Conservation (phyloP, 2,329 filamentous ascomycete genomes). For the Onygenales sp. region DNA sequence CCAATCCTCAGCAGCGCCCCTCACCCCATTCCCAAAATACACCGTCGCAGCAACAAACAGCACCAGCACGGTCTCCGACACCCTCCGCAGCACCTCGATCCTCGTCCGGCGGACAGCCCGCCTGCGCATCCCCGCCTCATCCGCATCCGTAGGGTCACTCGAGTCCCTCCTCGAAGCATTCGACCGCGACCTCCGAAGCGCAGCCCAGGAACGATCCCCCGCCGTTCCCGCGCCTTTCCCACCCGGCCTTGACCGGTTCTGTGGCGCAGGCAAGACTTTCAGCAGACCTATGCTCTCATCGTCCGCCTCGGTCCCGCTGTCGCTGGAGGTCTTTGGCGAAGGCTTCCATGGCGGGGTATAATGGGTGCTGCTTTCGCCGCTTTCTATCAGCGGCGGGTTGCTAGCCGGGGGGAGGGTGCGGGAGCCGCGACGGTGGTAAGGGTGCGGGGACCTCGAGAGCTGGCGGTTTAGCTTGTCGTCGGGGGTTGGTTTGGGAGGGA, state of each 20-base stretch:
- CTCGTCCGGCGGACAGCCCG: slow-evolving; percentile 23
- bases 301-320: slow-evolving; percentile 90
- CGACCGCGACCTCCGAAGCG: slow-evolving; percentile 11
- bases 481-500: not conserved
- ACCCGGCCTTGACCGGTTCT: slow-evolving; percentile 60
- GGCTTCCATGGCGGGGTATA: slow-evolving; percentile 25
- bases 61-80: slow-evolving; percentile 46
- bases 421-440: slow-evolving; percentile 17
- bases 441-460: slow-evolving; percentile 18
- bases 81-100: slow-evolving; percentile 37
- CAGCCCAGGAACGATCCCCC: slow-evolving; percentile 21
- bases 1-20: slow-evolving; percentile 26
- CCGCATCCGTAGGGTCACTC: slow-evolving; percentile 20
- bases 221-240: slow-evolving; percentile 22
- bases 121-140: slow-evolving; percentile 13
- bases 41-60: slow-evolving; percentile 42
- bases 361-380: slow-evolving; percentile 23
- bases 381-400: slow-evolving; percentile 19
- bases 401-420: slow-evolving; percentile 25
- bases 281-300: slow-evolving; percentile 72
- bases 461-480: not conserved
- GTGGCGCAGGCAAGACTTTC: slow-evolving; percentile 74
- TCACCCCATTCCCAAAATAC: slow-evolving; percentile 21
- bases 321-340: slow-evolving; percentile 58
- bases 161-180: slow-evolving; percentile 23